These are phyloP conservation scores for Dipodascopsis tothii DNA, from an alignment of 805 yeast genomes.

Conservation along the genomic window DNA sequence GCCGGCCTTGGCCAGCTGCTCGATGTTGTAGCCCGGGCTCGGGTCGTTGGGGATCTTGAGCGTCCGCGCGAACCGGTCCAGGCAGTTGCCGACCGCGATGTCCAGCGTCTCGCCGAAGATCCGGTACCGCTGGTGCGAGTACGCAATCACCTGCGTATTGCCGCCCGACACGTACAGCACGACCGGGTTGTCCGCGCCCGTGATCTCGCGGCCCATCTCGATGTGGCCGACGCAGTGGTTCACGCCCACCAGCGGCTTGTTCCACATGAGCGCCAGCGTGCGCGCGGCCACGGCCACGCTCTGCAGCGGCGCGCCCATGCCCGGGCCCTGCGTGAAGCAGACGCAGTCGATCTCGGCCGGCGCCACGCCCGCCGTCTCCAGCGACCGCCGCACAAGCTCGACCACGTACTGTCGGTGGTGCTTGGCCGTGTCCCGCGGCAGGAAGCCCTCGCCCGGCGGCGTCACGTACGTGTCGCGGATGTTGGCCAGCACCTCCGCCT, in stretches of 20 bases:
- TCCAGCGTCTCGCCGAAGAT: slow-evolving; percentile 99
- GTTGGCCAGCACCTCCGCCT: slow-evolving; percentile 73
- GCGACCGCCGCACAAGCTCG: slow-evolving; percentile 58
- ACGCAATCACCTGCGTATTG: slow-evolving; percentile 95
- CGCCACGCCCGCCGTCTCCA: slow-evolving; percentile 51
- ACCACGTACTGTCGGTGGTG: slow-evolving; percentile 95
- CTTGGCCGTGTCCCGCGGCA: slow-evolving; percentile 93
- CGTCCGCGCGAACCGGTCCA: slow-evolving; percentile 92
- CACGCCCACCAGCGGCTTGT: slow-evolving; percentile 82
- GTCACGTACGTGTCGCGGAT: slow-evolving; percentile 90
- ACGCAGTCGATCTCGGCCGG: slow-evolving; percentile 41
- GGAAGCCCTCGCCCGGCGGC: slow-evolving; percentile 97
- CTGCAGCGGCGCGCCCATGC: slow-evolving; percentile 98
- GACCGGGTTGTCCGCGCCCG: slow-evolving; percentile 96
- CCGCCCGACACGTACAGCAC: slow-evolving; percentile 97
- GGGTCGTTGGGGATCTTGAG: slow-evolving; percentile 85
- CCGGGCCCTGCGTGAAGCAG: slow-evolving; percentile 97
- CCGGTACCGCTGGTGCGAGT: slow-evolving; percentile 84
- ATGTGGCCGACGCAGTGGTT: slow-evolving; percentile 97
- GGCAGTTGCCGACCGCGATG: slow-evolving; percentile 94
- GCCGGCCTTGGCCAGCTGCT: slow-evolving; percentile 76
- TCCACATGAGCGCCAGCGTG: slow-evolving; percentile 71
- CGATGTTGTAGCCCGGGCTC: slow-evolving; percentile 95
- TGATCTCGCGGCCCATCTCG: slow-evolving; percentile 97
- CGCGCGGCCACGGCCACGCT: slow-evolving; percentile 90